Conservation (phyloP, 2,329 filamentous ascomycete species). For the Diaporthe ilicicola region DNA sequence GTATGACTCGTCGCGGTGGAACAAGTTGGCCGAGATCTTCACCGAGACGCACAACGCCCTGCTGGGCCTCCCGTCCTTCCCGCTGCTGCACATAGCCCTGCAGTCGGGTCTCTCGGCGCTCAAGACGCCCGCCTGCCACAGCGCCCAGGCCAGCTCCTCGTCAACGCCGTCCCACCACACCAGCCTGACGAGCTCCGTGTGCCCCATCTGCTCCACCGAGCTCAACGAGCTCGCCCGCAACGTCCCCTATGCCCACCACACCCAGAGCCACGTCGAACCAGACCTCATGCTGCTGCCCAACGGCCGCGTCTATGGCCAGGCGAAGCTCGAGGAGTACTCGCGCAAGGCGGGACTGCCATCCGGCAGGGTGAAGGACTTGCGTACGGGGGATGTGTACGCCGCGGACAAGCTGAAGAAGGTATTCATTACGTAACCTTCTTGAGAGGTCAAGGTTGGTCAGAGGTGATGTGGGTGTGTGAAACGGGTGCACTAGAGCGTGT, state of each 20-base stretch:
- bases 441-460: neutral
- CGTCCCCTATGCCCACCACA: slow-evolving; percentile 95
- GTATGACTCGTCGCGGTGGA: slow-evolving; percentile 79
- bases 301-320: slow-evolving; percentile 82
- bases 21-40: slow-evolving; percentile 80
- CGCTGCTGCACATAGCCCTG: slow-evolving; percentile 89
- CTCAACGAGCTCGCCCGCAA: slow-evolving; percentile 88
- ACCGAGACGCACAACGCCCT: slow-evolving; percentile 86
- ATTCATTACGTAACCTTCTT: slow-evolving; percentile 75
- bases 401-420: slow-evolving; percentile 80
- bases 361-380: slow-evolving; percentile 79
- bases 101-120: slow-evolving; percentile 91
- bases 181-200: slow-evolving; percentile 78
- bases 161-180: slow-evolving; percentile 47
- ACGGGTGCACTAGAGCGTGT: neutral
- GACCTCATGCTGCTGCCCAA: slow-evolving; percentile 90
- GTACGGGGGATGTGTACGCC: slow-evolving; percentile 74
- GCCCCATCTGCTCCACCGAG: slow-evolving; percentile 95
- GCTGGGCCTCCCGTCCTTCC: slow-evolving; percentile 81
- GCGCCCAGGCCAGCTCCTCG: slow-evolving; percentile 34
- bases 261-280: slow-evolving; percentile 89
- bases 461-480: neutral
- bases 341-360: slow-evolving; percentile 77
- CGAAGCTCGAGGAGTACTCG: slow-evolving; percentile 78
- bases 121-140: slow-evolving; percentile 92